phyloP scores from a whole-genome alignment of 345 rosid species.

The Erodium maritimum region DNA sequence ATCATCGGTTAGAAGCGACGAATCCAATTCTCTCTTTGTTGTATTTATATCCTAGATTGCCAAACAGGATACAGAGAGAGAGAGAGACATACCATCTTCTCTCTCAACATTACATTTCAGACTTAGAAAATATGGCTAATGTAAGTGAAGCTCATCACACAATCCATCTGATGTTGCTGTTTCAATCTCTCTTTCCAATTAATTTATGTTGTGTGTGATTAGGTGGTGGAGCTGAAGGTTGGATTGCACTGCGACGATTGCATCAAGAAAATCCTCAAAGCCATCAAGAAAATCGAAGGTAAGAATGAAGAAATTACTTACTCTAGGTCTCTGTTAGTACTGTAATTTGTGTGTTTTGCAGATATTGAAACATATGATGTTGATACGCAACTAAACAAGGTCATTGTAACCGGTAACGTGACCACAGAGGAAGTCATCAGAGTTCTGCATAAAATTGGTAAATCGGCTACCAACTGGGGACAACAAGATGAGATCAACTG shows the following conservation, averaged over 20 bases:
- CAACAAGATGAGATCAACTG: conserved; percentile 4
- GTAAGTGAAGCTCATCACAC: background rate
- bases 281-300: conserved; percentile 80
- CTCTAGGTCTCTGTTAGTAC: background rate
- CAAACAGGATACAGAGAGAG: too few relatives aligned
- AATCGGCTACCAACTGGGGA: conserved; percentile 48
- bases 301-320: too few relatives aligned
- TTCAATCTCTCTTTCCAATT: background rate
- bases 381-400: conserved; percentile 71
- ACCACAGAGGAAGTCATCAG: conserved; percentile 54
- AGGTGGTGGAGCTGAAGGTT: conserved; percentile 80
- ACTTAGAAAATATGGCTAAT: background rate
- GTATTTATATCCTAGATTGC: conserved; percentile 4
- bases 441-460: conserved; percentile 66
- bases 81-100: background rate
- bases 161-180: background rate
- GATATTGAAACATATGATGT: conserved; percentile 73
- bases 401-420: conserved; percentile 68
- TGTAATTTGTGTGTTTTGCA: conserved; percentile 6
- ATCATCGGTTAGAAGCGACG: too few relatives aligned
- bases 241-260: conserved; percentile 70
- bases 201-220: background rate
- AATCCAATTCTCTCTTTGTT: conserved; percentile 22
- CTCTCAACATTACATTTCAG: background rate
- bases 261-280: conserved; percentile 71